Base-by-base conservation (phyloP, 768 basidiomycete genomes). In the Lentinus tigrinus region DNA sequence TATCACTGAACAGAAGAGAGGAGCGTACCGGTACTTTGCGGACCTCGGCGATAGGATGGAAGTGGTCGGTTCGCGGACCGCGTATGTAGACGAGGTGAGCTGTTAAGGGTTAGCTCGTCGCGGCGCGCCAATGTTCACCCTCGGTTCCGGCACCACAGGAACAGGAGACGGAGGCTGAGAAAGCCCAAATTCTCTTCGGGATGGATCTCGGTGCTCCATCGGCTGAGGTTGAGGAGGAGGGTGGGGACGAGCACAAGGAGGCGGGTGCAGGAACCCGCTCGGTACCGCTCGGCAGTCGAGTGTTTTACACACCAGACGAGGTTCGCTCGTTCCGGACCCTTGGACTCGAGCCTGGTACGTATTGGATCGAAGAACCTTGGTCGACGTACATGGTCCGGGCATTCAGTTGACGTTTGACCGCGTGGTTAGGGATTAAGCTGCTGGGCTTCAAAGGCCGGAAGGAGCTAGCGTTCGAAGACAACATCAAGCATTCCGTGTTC, bases 401-500 rank as follows among this genome's bases (percentile, higher is more conserved):
- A 3, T 49, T 26, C 40, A 31, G 43, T 52, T 44, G 42, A 36
- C 40, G 24, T 34, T 52, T 44, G 42, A 36, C 47, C 51, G 47
- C 60, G 53, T 51, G 44, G 34, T 38, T 57, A 92, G 93, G 87
- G 11, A 83, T 99, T 68, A 94, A 89, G 70, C 84, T 99, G 4
- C 84, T 99, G 26, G 97, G 97, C 4, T 98, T 98, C 78, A 94
- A 95, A 69, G 78, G 88, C 52, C 80, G 79, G 13, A 72, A 72
- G 5, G 80, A 88, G 62, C 79, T 98, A 1, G 73, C 74, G 1
- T 90, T 95, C 63, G 90, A 95, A 69, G 93, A 98, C 68, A 96
- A 95, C 63, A 73, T 97, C 67, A 96, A 93, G 67, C 95, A 98
- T 72, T 88, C 95, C 0, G 73, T 84, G 46, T 98, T 98, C 70